Base-by-base conservation (phyloP, 1,139 yeast species). In the Arxiozyma bovina region DNA sequence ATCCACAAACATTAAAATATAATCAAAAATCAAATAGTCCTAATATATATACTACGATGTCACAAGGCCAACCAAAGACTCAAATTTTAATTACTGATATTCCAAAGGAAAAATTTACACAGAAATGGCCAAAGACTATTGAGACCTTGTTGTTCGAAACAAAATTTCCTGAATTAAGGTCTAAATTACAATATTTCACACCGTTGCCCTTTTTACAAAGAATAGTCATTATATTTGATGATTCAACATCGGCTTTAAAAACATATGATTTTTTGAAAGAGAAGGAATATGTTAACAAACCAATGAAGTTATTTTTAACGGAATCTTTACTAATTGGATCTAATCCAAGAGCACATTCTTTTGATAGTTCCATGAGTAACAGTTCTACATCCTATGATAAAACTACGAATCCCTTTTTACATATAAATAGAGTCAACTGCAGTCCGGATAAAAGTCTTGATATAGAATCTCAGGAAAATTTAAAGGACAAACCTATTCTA, bases 21-120 rank as follows among this genome's bases (percentile, higher is more conserved):
- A 34, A 15, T 15, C 4, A 43, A 21, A 23, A 23, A 11, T 42
- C 45, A 20, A 48, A 22, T 11, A 22, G n/a, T n/a, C n/a, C 9
- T 23, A n/a, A 11, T 9, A 44, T 21, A 48, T 21, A 21, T n/a
- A 15, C n/a, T 25, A 43, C 42, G 49, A 52, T 54, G 55, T 44
- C 45, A 15, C 57, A 50, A 45, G 23, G 27, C n/a, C 44, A 42
- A 20, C 15, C 42, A 4, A 57, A 58, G 51, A 58, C 61, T 11
- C 62, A 68, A 53, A 64, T 68, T 27, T 55, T 68, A 45, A 63
- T 68, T 43, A 68, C 71, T 6, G 68, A 66, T 55, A 55, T 68
- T 23, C 65, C 69, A 11, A 63, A 57, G 54, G 56, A 51, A 1
- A 55, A 54, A 43, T 67, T 67, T 53, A 55, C 53, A 15, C 34